Evolutionary conservation across 805 yeast species (phyloP).

Genomic region (Wickerhamomyces subpelliculosus): DNA sequence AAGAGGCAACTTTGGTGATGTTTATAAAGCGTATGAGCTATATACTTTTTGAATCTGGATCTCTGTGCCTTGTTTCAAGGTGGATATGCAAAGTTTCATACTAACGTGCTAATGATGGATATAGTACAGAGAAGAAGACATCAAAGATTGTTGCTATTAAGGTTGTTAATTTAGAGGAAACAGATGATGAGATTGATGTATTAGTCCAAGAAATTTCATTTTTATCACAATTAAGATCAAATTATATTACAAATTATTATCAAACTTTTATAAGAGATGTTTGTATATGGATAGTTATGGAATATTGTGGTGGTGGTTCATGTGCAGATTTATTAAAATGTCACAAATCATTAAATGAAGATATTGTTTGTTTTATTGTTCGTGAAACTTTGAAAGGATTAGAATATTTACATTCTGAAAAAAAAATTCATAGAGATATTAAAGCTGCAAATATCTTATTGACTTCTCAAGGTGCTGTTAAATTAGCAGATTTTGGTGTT

Average conservation of each 20-base stretch:
- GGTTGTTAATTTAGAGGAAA: conserved; percentile 71
- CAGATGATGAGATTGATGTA: conserved; percentile 67
- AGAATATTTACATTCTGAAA: conserved; percentile 65
- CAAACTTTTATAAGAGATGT: conserved; percentile 60
- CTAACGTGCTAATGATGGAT: not conserved
- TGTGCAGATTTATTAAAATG: conserved; percentile 66
- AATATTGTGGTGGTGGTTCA: conserved; percentile 92
- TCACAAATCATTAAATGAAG: conserved; percentile 49
- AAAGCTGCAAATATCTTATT: conserved; percentile 85
- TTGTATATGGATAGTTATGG: conserved; percentile 87
- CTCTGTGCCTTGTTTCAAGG: too few relatives aligned
- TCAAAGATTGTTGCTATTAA: conserved; percentile 71
- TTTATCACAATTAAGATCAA: conserved; percentile 55
- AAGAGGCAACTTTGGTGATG: conserved; percentile 83
- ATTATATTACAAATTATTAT: conserved; percentile 55
- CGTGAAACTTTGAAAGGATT: conserved; percentile 65
- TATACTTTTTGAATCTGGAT: too few relatives aligned
- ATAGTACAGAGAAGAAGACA: conserved; percentile 16
- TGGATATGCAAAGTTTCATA: too few relatives aligned
- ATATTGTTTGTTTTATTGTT: conserved; percentile 52
- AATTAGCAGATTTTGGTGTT: conserved; percentile 91
- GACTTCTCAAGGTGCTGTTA: conserved; percentile 61
- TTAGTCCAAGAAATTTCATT: conserved; percentile 75
- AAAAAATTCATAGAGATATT: conserved; percentile 82
- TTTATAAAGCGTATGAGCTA: conserved; percentile 52